Base-by-base conservation (phyloP, 257 asterid species). In the Apocynum venetum region DNA sequence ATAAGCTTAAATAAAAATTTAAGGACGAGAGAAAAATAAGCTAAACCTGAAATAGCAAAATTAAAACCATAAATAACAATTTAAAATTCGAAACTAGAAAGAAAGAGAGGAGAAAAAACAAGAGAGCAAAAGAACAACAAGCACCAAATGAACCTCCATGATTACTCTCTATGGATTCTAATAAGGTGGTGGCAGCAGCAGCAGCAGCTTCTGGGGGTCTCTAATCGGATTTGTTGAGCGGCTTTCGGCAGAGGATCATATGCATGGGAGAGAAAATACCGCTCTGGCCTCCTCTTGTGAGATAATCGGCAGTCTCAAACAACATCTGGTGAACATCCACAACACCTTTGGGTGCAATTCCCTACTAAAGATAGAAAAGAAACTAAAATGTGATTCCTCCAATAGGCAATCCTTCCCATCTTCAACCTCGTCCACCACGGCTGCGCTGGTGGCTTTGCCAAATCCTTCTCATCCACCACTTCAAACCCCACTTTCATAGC, bases 371-470 rank as follows among this genome's bases (percentile, higher is more conserved):
- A 81, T 0, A 92, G 94, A 20, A 89, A 73, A 1, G 91, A 86
- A 0, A 92, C 88, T 56, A 92, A 31, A 38, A 89, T 71, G 81
- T 90, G 97, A 87, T 92, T 92, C 90, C 96, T 92, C 94, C 96
- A 90, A 56, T 90, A 92, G 0, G 97, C 94, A 65, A 92, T 48
- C 78, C 96, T 73, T 3, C 97, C 96, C 96, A 92, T 92, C 77
- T 90, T 92, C 81, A 90, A 80, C 81, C 97, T 85, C 47, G 89
- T 85, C 97, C 97, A 92, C 97, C 97, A 92, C 13, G 97, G 92
- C 17, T 80, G 74, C 0, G 92, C 80, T 6, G 96, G 96, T 1
- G 96, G 96, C 66, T 88, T 90, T 1, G 96, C 94, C 69, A 92
- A 77, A 68, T 90, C 97, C 85, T 76, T 82, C 88, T 92, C 97